Conservation (phyloP, 805 yeast genomes). For the Pichia insulana region DNA sequence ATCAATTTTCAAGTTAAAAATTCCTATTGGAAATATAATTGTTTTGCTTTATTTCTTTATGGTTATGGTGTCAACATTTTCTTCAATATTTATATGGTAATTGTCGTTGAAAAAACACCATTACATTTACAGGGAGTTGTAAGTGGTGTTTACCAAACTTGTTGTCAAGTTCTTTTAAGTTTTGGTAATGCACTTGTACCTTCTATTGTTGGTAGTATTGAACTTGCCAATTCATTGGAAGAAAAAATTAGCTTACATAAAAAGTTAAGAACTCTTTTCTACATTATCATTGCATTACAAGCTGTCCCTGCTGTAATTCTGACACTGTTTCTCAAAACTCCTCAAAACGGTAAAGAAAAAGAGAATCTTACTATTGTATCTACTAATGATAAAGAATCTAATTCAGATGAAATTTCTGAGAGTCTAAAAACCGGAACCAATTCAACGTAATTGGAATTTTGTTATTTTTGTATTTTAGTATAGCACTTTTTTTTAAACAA, state of each 20-base stretch:
- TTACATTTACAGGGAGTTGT: slow-evolving; percentile 16
- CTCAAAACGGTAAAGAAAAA: no score
- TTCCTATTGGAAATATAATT: slow-evolving; percentile 20
- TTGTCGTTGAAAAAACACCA: slow-evolving; percentile 20
- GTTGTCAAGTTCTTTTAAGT: slow-evolving; percentile 13
- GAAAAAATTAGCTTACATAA: slow-evolving; percentile 2
- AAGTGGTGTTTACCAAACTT: slow-evolving; percentile 13
- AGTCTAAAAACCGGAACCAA: no score
- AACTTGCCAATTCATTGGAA: background rate
- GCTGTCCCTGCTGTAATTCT: background rate
- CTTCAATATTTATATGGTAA: slow-evolving; percentile 28
- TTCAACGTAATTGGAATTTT: no score
- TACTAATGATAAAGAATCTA: no score
- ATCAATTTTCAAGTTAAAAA: slow-evolving; percentile 11
- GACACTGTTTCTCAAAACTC: no score
- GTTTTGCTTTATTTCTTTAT: slow-evolving; percentile 18
- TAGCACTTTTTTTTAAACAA: no score
- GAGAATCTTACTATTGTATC: no score
- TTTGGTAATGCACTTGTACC: slow-evolving; percentile 14
- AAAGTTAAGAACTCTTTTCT: slow-evolving; percentile 3
- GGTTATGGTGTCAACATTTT: slow-evolving; percentile 23
- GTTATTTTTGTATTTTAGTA: no score
- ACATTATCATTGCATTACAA: slow-evolving; percentile 8
- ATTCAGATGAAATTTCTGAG: no score
- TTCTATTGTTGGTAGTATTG: slow-evolving; percentile 10